These are phyloP conservation scores for Thalia dealbata DNA, from an alignment of 176 grass and related monocot species.

Conservation along the genomic window DNA sequence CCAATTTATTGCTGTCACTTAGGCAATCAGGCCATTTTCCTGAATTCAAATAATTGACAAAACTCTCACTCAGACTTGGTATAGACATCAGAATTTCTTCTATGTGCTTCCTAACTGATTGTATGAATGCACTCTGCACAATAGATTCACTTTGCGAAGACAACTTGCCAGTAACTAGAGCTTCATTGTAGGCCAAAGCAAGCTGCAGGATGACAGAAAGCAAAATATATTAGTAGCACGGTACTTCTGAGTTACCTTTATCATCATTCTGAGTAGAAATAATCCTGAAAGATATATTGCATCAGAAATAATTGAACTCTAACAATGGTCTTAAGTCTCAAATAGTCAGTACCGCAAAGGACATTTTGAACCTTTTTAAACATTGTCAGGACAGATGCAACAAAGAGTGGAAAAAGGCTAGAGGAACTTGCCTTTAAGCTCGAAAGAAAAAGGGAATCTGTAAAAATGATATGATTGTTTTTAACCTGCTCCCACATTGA, in stretches of 20 bases:
- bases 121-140: constrained; percentile 60
- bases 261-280: no score
- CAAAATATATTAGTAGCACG: background rate
- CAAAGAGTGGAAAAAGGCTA: background rate
- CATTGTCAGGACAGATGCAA: background rate
- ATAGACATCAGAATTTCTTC: constrained; percentile 42
- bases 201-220: constrained; percentile 39
- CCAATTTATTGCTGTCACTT: constrained; percentile 20
- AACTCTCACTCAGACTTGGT: constrained; percentile 29
- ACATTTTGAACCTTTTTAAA: background rate
- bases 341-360: background rate
- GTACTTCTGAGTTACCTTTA: background rate
- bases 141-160: constrained; percentile 46
- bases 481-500: constrained; percentile 75
- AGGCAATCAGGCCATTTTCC: constrained; percentile 47
- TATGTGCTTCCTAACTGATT: constrained; percentile 62
- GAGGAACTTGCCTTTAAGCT: constrained; percentile 65
- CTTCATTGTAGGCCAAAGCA: constrained; percentile 64
- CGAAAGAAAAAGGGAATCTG: constrained; percentile 71
- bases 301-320: background rate
- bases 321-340: background rate
- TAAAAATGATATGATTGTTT: constrained; percentile 42
- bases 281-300: background rate
- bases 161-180: constrained; percentile 56
- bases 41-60: constrained; percentile 44